Percentiles rank a stretch among this genome's conserved stretches.
These are phyloP conservation scores for Pleurotus djamor DNA, from an alignment of 768 basidiomycete species.

Conservation along the genomic window DNA sequence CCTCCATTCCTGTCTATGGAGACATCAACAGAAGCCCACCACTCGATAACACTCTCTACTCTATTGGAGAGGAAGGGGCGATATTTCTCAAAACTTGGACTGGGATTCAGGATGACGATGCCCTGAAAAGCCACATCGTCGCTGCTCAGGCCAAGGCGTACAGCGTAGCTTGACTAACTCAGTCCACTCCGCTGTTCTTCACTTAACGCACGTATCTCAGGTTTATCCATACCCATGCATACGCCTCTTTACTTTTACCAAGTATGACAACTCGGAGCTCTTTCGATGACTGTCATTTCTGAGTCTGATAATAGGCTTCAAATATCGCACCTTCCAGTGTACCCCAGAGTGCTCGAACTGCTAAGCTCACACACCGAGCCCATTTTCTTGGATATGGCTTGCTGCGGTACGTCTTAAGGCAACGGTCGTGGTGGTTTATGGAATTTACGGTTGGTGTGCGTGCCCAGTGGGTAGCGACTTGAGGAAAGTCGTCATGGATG, in stretches of 20 bases:
- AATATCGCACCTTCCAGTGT: slow-evolving; percentile 30
- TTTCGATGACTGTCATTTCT: slow-evolving; percentile 1
- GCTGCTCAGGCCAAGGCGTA: slow-evolving; percentile 32
- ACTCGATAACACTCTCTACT: slow-evolving; percentile 15
- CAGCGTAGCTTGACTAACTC: slow-evolving; percentile 12
- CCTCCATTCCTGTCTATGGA: background rate
- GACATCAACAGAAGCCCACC: background rate
- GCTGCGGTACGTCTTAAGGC: slow-evolving; percentile 31
- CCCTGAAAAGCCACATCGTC: slow-evolving; percentile 36
- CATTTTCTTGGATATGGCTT: slow-evolving; percentile 41
- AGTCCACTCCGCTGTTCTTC: background rate
- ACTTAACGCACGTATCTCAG: slow-evolving; percentile 9
- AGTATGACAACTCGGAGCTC: slow-evolving; percentile 10
- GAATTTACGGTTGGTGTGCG: background rate
- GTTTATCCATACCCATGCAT: slow-evolving; percentile 28
- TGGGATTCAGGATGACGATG: slow-evolving; percentile 30
- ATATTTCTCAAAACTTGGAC: slow-evolving; percentile 33
- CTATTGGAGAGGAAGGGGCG: slow-evolving; percentile 21
- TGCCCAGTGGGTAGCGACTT: slow-evolving; percentile 38
- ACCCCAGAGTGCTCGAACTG: slow-evolving; percentile 26
- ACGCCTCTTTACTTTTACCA: slow-evolving; percentile 22
- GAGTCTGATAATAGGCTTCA: slow-evolving; percentile 14
- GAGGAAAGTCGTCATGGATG: slow-evolving; percentile 34
- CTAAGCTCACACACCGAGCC: slow-evolving; percentile 19
- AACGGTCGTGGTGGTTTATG: background rate